Conservation (phyloP, 2,329 filamentous ascomycete species). For the Cladophialophora exuberans region DNA sequence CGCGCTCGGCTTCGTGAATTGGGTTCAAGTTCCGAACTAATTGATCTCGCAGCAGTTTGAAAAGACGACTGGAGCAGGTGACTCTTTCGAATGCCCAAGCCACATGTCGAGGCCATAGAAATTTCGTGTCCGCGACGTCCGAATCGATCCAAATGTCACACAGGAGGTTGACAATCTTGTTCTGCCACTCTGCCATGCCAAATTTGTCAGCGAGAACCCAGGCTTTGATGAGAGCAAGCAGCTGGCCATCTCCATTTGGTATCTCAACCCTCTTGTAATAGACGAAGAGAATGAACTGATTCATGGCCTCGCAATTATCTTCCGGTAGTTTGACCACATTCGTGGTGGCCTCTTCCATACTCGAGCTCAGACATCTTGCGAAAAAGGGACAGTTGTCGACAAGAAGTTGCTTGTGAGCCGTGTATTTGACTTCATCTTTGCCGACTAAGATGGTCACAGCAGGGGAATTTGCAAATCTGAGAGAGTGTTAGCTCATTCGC, state of each 20-base stretch:
- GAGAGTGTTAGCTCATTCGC: not conserved
- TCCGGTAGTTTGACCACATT: constrained; percentile 14
- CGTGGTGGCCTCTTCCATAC: constrained; percentile 14
- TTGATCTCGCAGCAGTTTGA: constrained; percentile 5
- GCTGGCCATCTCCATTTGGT: not conserved
- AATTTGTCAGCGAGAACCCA: constrained; percentile 24
- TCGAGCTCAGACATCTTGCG: constrained; percentile 7
- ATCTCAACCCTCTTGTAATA: not conserved
- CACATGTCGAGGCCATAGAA: no score
- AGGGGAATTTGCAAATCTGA: not conserved
- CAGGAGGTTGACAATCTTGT: constrained; percentile 11
- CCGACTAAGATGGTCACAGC: constrained; percentile 23
- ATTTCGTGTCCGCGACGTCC: not conserved
- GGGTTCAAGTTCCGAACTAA: constrained; percentile 9
- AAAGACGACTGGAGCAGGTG: not conserved
- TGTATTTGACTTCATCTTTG: not conserved
- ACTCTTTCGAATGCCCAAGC: constrained; percentile 1
- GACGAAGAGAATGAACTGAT: not conserved
- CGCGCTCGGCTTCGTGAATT: no score
- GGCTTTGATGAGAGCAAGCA: not conserved
- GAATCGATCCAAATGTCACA: not conserved
- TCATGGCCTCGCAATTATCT: not conserved
- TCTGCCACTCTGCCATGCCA: constrained; percentile 13
- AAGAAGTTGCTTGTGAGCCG: constrained; percentile 10
- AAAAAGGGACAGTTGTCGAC: constrained; percentile 9